phyloP scores from a whole-genome alignment of 768 basidiomycete species.

The Tricholoma hemisulphureum region DNA sequence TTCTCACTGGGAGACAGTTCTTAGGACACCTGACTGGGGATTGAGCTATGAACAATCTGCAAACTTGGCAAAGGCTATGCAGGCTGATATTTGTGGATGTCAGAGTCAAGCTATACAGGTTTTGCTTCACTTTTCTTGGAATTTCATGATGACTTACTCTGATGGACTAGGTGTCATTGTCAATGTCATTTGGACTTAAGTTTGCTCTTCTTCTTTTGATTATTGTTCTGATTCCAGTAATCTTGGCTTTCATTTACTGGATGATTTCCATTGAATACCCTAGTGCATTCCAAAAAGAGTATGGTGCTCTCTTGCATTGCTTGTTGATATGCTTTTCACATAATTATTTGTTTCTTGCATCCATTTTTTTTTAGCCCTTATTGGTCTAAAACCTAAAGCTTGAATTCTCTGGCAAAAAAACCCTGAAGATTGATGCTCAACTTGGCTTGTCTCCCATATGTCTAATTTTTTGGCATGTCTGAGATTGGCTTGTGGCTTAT shows the following conservation, averaged over 20 bases:
- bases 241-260: background rate
- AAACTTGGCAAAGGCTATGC: slow-evolving; percentile 4
- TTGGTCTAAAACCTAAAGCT: background rate
- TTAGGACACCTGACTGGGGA: slow-evolving; percentile 3
- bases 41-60: slow-evolving; percentile 8
- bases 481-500: background rate
- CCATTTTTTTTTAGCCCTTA: background rate
- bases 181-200: background rate
- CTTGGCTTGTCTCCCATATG: background rate
- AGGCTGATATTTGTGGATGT: background rate
- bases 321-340: background rate
- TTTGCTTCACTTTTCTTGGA: background rate
- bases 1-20: slow-evolving; percentile 3
- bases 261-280: background rate
- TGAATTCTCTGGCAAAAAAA: background rate
- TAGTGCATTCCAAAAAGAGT: background rate
- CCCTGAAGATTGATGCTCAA: background rate
- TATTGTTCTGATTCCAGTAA: background rate
- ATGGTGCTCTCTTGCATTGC: background rate
- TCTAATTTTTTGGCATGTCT: background rate
- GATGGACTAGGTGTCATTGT: background rate
- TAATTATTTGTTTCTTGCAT: background rate
- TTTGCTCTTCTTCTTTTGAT: background rate
- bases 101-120: background rate
- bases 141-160: background rate